A percentile compares a stretch with the other conserved stretches of the same genome.
These are phyloP conservation scores for Aspergillus tamarii DNA, from an alignment of 2,329 filamentous ascomycete species.

Conservation along the genomic window DNA sequence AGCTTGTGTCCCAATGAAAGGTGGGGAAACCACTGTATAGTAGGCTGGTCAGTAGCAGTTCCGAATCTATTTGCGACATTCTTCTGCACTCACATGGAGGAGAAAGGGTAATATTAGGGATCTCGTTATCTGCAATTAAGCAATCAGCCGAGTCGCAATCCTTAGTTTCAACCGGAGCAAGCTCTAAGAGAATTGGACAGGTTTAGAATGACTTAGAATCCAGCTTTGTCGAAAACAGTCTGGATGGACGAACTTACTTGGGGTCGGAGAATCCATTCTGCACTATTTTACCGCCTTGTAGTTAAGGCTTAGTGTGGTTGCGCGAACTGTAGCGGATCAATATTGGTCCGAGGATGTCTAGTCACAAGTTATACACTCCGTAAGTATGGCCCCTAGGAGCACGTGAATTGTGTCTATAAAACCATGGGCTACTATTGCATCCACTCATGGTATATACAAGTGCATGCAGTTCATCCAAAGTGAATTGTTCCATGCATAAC, in stretches of 20 bases:
- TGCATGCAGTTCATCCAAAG: background rate
- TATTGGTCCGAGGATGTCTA: conserved; percentile 4
- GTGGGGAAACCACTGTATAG: conserved; percentile 15
- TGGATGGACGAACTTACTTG: conserved; percentile 23
- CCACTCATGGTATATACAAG: background rate
- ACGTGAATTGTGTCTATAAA: too few species aligned
- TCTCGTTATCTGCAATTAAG: conserved; percentile 13
- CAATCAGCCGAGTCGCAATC: conserved; percentile 4
- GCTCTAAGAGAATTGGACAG: conserved; percentile 11
- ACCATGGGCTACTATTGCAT: background rate
- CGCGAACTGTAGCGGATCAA: conserved; percentile 10
- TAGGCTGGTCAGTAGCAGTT: conserved; percentile 8
- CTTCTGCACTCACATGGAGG: conserved; percentile 16
- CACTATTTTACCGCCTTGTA: conserved; percentile 30
- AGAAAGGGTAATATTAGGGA: conserved; percentile 18
- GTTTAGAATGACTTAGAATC: conserved; percentile 9
- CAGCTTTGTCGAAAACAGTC: conserved; percentile 9
- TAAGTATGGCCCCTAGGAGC: background rate
- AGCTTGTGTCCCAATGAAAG: conserved; percentile 5
- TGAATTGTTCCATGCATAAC: background rate
- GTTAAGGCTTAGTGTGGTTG: conserved; percentile 15
- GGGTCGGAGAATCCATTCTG: conserved; percentile 31
- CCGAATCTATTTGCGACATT: conserved; percentile 7
- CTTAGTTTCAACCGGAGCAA: conserved; percentile 14
- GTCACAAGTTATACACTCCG: too few species aligned